phyloP scores from a whole-genome alignment of 2,329 filamentous ascomycete species.

The Camillea tinctor region DNA sequence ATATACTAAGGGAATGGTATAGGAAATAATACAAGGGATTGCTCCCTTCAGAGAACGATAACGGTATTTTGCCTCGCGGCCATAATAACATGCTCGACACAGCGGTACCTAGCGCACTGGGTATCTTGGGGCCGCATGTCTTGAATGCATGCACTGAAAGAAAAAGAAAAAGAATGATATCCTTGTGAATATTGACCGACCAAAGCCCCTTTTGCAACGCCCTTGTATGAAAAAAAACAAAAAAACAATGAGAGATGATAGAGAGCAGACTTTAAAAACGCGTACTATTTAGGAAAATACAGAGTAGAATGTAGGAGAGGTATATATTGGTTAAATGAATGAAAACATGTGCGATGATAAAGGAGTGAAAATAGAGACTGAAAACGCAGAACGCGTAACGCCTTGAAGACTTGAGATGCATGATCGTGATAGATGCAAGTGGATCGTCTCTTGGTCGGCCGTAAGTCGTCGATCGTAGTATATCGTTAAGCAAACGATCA shows the following conservation, averaged over 20 bases:
- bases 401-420: slow-evolving; percentile 4
- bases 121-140: neutral
- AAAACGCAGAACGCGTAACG: neutral
- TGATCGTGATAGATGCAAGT: slow-evolving; percentile 18
- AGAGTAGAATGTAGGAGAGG: neutral
- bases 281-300: neutral
- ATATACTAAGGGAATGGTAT: neutral
- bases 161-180: neutral
- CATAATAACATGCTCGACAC: neutral
- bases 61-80: neutral
- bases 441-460: slow-evolving; percentile 25
- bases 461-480: slow-evolving; percentile 28
- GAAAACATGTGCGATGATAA: neutral
- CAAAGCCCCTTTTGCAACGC: neutral
- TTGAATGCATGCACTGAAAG: neutral
- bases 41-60: neutral
- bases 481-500: slow-evolving; percentile 10
- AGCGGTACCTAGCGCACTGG: neutral
- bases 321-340: neutral
- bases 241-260: neutral
- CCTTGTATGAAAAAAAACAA: no score
- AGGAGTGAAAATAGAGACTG: neutral
- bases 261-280: neutral
- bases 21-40: neutral
- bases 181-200: neutral